phyloP scores from a whole-genome alignment of 1,139 yeast species.

The Zygoascus hellenicus region DNA sequence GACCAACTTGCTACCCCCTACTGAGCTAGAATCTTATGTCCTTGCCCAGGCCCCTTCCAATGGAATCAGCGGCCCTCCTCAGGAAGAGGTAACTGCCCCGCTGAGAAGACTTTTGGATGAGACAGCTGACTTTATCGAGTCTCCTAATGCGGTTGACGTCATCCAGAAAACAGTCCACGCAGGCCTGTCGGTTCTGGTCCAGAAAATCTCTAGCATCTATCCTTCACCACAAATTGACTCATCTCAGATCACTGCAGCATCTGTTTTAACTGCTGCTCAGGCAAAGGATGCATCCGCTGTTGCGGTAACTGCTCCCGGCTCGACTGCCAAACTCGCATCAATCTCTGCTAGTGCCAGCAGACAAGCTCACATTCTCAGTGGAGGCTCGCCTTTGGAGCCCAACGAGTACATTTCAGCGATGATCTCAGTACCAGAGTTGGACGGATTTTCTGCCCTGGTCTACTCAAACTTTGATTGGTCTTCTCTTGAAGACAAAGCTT shows the following conservation, averaged over 20 bases:
- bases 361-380: conserved; percentile 55
- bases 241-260: conserved; percentile 12
- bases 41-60: conserved; percentile 33
- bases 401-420: conserved; percentile 45
- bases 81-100: conserved; percentile 20
- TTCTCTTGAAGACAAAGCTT: neutral
- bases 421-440: conserved; percentile 56
- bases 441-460: conserved; percentile 84
- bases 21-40: conserved; percentile 37
- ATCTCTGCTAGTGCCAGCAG: conserved; percentile 61
- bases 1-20: conserved; percentile 37
- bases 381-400: conserved; percentile 42
- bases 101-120: conserved; percentile 43
- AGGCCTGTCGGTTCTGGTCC: conserved; percentile 33
- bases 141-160: conserved; percentile 39
- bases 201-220: conserved; percentile 26
- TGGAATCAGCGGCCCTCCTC: conserved; percentile 8
- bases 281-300: conserved; percentile 21
- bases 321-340: conserved; percentile 56
- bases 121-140: conserved; percentile 44
- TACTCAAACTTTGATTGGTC: conserved; percentile 68
- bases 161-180: conserved; percentile 35
- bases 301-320: conserved; percentile 26
- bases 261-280: conserved; percentile 11
- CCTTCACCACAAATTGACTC: conserved; percentile 18